phyloP scores from a whole-genome alignment of 768 basidiomycete species.

The Lentinula sp. region DNA sequence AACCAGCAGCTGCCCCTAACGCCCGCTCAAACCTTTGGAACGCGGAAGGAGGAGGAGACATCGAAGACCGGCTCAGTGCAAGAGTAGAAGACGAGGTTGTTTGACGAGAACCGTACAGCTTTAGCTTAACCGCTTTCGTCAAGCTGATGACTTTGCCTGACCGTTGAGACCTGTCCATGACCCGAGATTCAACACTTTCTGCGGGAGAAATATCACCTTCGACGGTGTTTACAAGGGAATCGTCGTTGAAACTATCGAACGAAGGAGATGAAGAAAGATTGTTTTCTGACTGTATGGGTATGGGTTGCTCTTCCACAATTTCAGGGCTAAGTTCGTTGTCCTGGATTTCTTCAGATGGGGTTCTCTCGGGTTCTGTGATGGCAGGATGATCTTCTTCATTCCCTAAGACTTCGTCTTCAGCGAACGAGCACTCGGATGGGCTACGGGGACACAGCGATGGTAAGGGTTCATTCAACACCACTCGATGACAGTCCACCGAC shows the following conservation, averaged over 20 bases:
- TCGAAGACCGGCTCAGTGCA: neutral
- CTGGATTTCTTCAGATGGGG: neutral
- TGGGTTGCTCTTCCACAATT: no score
- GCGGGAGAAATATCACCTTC: neutral
- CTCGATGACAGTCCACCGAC: neutral
- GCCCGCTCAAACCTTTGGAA: neutral
- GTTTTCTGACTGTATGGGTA: neutral
- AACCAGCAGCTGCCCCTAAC: neutral
- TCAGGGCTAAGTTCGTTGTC: neutral
- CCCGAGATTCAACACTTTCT: neutral
- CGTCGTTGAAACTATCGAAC: neutral
- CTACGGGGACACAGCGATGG: neutral
- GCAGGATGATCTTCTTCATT: neutral
- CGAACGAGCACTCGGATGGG: neutral
- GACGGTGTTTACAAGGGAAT: neutral
- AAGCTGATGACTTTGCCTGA: neutral
- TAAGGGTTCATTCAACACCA: neutral
- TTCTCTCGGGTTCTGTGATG: neutral
- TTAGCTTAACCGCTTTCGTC: neutral
- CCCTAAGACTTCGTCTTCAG: neutral
- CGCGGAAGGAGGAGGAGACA: conserved; percentile 2
- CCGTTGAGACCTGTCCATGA: neutral
- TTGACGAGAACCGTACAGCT: neutral
- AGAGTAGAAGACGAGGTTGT: neutral
- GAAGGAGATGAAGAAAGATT: neutral